Evolutionary conservation across 2,329 filamentous ascomycete species (phyloP).

Genomic region (Lecanicillium sp.): DNA sequence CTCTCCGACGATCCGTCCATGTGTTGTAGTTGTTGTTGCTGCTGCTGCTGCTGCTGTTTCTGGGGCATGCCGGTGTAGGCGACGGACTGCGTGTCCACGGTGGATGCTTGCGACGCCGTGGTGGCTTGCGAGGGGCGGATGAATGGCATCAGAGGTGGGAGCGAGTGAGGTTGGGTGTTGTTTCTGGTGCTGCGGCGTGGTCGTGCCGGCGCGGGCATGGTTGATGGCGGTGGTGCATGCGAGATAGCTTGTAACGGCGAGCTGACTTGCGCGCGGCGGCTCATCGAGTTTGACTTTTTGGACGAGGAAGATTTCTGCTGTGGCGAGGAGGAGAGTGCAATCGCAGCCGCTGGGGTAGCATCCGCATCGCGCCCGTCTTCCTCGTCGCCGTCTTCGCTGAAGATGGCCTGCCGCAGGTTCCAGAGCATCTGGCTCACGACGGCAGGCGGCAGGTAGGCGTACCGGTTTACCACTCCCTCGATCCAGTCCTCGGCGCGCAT

Average conservation of each 20-base stretch:
- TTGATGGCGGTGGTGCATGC: slow-evolving; percentile 17
- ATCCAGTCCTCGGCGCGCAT: slow-evolving; percentile 53
- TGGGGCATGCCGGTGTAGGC: not conserved
- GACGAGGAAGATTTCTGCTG: not conserved
- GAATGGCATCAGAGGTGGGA: not conserved
- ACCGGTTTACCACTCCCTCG: slow-evolving; percentile 42
- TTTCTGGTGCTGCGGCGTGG: not conserved
- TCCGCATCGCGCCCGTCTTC: too few relatives aligned
- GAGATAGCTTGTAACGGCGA: slow-evolving; percentile 11
- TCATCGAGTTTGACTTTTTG: not conserved
- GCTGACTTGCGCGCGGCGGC: slow-evolving; percentile 17
- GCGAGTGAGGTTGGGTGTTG: slow-evolving; percentile 8
- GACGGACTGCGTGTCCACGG: slow-evolving; percentile 6
- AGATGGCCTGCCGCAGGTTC: slow-evolving; percentile 50
- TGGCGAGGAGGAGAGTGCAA: slow-evolving; percentile 16
- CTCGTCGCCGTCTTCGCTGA: slow-evolving; percentile 20
- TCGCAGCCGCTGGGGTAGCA: not conserved
- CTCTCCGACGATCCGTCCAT: slow-evolving; percentile 9
- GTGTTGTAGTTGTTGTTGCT: not conserved
- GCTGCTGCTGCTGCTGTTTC: not conserved
- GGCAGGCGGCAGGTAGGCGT: slow-evolving; percentile 49
- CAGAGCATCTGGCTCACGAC: slow-evolving; percentile 52
- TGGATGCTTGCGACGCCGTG: slow-evolving; percentile 31
- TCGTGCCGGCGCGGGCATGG: slow-evolving; percentile 16
- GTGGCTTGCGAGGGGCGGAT: slow-evolving; percentile 32